Conservation (phyloP, 1,284 basidiomycete species). For the Malassezia brasiliensis region DNA sequence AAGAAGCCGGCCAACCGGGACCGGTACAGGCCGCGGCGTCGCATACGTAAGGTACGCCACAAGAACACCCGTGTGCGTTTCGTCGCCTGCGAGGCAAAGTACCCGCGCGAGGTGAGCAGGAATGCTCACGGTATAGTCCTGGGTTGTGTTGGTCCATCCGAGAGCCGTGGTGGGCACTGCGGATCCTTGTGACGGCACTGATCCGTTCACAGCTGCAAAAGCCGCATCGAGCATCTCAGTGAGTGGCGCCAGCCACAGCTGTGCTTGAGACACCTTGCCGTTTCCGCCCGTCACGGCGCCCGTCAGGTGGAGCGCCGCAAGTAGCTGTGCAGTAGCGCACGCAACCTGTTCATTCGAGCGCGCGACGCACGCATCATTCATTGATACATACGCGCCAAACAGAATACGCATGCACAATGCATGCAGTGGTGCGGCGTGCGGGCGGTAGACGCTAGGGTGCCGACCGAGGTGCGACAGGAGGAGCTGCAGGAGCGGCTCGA, state of each 20-base stretch:
- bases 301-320: conserved; percentile 28
- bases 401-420: conserved; percentile 20
- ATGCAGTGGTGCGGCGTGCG: conserved; percentile 23
- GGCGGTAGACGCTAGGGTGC: conserved; percentile 25
- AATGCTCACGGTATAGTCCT: conserved; percentile 14
- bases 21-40: conserved; percentile 59
- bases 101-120: conserved; percentile 18
- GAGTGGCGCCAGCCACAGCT: conserved; percentile 28
- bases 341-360: conserved; percentile 8
- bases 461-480: conserved; percentile 18
- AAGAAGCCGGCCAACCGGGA: conserved; percentile 59
- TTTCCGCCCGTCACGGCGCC: conserved; percentile 18
- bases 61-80: conserved; percentile 11
- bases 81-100: conserved; percentile 18
- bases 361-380: conserved; percentile 1
- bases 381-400: conserved; percentile 7
- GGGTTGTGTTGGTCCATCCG: not conserved
- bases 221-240: conserved; percentile 18
- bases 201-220: conserved; percentile 16
- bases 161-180: not conserved
- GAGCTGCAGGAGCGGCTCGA: conserved; percentile 14
- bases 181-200: conserved; percentile 16
- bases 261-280: conserved; percentile 24
- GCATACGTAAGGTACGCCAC: conserved; percentile 43
- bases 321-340: conserved; percentile 18